phyloP scores from a whole-genome alignment of 495 filamentous ascomycete genomes.

The Penicillium odoratum region DNA sequence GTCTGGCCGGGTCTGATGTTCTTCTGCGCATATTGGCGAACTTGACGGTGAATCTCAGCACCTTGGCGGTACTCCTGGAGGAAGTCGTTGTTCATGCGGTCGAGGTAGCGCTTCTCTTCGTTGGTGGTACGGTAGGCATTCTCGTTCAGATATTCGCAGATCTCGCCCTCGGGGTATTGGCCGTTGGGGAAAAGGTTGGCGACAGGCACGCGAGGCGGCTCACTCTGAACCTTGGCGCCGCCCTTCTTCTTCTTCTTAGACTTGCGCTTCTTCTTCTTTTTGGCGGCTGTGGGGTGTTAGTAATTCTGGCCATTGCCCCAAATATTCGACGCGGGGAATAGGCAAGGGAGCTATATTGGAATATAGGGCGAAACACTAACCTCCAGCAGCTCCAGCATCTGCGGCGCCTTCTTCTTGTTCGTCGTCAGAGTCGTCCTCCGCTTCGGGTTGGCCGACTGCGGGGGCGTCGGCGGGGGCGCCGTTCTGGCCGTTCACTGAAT shows the following conservation, averaged over 20 bases:
- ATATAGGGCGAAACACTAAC: conserved; percentile 27
- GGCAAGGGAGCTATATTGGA: not conserved
- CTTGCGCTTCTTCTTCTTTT: conserved; percentile 84
- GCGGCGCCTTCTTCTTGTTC: conserved; percentile 51
- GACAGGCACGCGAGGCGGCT: conserved; percentile 73
- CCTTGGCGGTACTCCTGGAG: conserved; percentile 83
- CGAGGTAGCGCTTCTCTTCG: conserved; percentile 85
- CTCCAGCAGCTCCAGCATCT: conserved; percentile 44
- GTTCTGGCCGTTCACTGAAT: conserved; percentile 49
- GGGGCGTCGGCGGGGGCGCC: conserved; percentile 46
- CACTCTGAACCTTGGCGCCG: conserved; percentile 67
- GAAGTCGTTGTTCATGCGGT: conserved; percentile 82
- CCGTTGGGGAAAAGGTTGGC: conserved; percentile 74
- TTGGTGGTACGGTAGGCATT: conserved; percentile 79
- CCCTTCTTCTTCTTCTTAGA: conserved; percentile 72
- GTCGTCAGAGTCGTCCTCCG: conserved; percentile 69
- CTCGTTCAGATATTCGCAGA: conserved; percentile 73
- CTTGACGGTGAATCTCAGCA: conserved; percentile 72
- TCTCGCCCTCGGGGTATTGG: conserved; percentile 76
- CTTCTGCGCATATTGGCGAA: conserved; percentile 57
- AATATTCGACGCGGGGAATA: not conserved
- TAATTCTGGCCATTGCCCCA: not conserved
- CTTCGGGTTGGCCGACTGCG: conserved; percentile 45
- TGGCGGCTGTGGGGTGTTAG: conserved; percentile 42
- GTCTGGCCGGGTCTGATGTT: conserved; percentile 56